These are phyloP conservation scores for Arctostaphylos glauca DNA, from an alignment of 148 eudicot species.

Conservation along the genomic window DNA sequence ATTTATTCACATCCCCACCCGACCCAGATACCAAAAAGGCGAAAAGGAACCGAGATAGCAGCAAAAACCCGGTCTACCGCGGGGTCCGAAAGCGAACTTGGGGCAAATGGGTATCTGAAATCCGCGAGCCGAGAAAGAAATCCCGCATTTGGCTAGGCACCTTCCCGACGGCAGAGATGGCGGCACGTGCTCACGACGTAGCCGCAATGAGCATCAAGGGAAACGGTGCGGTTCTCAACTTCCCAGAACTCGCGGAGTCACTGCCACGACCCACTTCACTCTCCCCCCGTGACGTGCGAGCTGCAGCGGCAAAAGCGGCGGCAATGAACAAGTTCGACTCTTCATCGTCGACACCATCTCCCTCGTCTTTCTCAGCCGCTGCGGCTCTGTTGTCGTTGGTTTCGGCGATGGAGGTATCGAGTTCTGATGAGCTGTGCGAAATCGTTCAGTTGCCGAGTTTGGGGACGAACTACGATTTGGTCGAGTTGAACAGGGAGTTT, in stretches of 20 bases:
- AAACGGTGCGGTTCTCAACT: constrained; percentile 66
- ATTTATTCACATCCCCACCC: background rate
- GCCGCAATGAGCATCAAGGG: constrained; percentile 83
- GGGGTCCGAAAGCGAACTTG: constrained; percentile 76
- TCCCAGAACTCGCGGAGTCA: constrained; percentile 57
- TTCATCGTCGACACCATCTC: background rate
- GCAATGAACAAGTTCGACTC: constrained; percentile 59
- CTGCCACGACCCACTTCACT: constrained; percentile 64
- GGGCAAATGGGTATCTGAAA: constrained; percentile 96
- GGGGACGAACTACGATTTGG: constrained; percentile 37
- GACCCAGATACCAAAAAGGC: constrained; percentile 9
- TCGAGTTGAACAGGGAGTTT: constrained; percentile 40
- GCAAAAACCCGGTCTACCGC: constrained; percentile 59
- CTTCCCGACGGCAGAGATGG: constrained; percentile 76
- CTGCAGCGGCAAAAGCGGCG: constrained; percentile 80
- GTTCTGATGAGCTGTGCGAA: constrained; percentile 57
- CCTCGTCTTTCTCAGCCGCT: constrained; percentile 16
- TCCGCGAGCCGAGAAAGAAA: constrained; percentile 71
- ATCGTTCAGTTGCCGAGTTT: constrained; percentile 76
- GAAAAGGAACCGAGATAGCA: constrained; percentile 21
- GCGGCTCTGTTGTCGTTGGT: constrained; percentile 28
- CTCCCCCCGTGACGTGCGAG: constrained; percentile 72
- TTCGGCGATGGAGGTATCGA: constrained; percentile 26
- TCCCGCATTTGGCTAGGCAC: constrained; percentile 93
- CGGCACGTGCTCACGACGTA: constrained; percentile 86